Percentiles rank a stretch among this genome's conserved stretches.
Conservation (phyloP, 2,329 filamentous ascomycete species). For the Akanthomyces uredinophilus region DNA sequence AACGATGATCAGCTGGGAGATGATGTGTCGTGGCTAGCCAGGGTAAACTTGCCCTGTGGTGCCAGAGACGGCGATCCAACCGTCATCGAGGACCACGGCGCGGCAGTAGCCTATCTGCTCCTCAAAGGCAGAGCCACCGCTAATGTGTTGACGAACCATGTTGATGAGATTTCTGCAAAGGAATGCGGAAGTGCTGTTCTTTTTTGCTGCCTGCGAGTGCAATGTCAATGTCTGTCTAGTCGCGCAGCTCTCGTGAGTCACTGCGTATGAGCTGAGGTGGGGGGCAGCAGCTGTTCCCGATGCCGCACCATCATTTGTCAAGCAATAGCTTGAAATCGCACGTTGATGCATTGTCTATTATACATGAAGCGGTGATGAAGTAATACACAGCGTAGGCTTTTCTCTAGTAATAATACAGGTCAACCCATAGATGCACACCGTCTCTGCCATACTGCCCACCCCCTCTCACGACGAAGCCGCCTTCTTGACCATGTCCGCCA, state of each 20-base stretch:
- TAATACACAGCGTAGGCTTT: not conserved
- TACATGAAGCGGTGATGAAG: not conserved
- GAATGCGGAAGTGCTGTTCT: not conserved
- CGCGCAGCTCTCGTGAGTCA: not conserved
- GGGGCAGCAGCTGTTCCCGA: not conserved
- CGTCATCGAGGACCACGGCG: slow-evolving; percentile 44
- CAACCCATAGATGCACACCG: not conserved
- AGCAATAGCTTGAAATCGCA: not conserved
- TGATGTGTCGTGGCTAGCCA: not conserved
- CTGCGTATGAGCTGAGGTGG: slow-evolving; percentile 2
- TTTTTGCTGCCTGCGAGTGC: not conserved
- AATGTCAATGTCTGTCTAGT: not conserved
- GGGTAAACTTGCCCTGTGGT: slow-evolving; percentile 42
- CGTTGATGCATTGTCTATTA: not conserved
- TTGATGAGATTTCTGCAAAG: not conserved
- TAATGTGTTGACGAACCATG: slow-evolving; percentile 38
- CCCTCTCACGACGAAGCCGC: slow-evolving; percentile 12
- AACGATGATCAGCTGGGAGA: not conserved
- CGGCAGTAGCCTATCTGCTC: slow-evolving; percentile 50
- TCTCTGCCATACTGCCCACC: not conserved
- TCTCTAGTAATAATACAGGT: not conserved
- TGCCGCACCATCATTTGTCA: not conserved
- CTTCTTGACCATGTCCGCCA: slow-evolving; percentile 59
- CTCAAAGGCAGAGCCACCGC: slow-evolving; percentile 48
- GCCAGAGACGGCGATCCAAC: slow-evolving; percentile 48